These are phyloP conservation scores for Knoxdaviesia proteae DNA, from an alignment of 2,329 filamentous ascomycete species.

Conservation along the genomic window DNA sequence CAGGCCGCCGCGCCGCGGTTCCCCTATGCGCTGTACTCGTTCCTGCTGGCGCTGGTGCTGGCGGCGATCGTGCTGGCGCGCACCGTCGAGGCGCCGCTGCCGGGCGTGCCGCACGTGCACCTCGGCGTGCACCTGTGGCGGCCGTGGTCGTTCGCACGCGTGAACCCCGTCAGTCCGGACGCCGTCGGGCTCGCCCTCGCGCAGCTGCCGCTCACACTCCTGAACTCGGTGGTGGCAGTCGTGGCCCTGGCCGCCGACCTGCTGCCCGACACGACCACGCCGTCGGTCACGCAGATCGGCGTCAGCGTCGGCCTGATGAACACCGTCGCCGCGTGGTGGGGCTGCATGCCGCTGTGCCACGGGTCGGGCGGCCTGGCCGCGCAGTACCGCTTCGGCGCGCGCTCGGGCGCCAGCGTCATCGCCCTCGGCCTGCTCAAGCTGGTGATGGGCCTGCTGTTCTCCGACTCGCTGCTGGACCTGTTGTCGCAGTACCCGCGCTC, in stretches of 20 bases:
- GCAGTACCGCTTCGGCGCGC: constrained; percentile 77
- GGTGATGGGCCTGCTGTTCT: constrained; percentile 52
- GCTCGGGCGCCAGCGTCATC: constrained; percentile 68
- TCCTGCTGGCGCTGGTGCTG: constrained; percentile 45
- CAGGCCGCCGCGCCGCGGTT: constrained; percentile 41
- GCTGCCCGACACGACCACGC: constrained; percentile 44
- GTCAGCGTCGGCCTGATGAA: constrained; percentile 73
- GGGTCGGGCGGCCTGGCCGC: constrained; percentile 79
- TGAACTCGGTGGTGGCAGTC: constrained; percentile 85
- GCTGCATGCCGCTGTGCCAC: constrained; percentile 88
- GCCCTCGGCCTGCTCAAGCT: constrained; percentile 61
- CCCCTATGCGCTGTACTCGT: constrained; percentile 60
- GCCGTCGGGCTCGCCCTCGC: constrained; percentile 47
- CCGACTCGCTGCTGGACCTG: constrained; percentile 50
- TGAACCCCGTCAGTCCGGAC: constrained; percentile 5
- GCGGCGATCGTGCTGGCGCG: constrained; percentile 23
- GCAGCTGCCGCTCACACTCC: constrained; percentile 73
- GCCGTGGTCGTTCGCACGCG: constrained; percentile 22
- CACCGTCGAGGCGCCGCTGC: constrained; percentile 7
- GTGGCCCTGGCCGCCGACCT: constrained; percentile 60
- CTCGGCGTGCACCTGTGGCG: constrained; percentile 10
- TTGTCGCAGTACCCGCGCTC: constrained; percentile 54
- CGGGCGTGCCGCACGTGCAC: constrained; percentile 27
- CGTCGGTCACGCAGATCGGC: constrained; percentile 57
- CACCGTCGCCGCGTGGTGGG: constrained; percentile 70